A percentile compares a stretch with the other conserved stretches of the same genome.
These are phyloP conservation scores for Penicillium sp. DNA, from an alignment of 2,329 filamentous ascomycete genomes.

Conservation along the genomic window DNA sequence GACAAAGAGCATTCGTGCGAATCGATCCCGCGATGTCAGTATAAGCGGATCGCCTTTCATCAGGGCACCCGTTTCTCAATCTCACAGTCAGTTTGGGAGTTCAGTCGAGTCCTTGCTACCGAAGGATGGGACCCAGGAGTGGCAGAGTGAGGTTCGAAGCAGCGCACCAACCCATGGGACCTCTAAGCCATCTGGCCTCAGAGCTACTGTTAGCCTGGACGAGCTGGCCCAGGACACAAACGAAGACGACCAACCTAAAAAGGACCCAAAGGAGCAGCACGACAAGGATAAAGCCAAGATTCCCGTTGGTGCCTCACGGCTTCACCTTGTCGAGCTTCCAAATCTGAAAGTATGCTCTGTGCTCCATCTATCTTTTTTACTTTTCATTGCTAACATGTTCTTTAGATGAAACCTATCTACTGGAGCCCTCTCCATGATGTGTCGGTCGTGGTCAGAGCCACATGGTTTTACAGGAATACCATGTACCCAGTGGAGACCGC, in stretches of 20 bases:
- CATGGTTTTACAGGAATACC: slow-evolving; percentile 97
- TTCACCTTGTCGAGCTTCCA: slow-evolving; percentile 87
- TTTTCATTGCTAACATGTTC: background rate
- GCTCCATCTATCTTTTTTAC: background rate
- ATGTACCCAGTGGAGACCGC: slow-evolving; percentile 86
- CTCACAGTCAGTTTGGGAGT: slow-evolving; percentile 34
- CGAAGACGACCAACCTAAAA: slow-evolving; percentile 7
- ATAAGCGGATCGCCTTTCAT: slow-evolving; percentile 56
- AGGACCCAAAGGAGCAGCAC: slow-evolving; percentile 24
- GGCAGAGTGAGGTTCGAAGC: slow-evolving; percentile 23
- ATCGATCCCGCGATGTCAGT: slow-evolving; percentile 38
- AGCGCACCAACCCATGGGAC: slow-evolving; percentile 16
- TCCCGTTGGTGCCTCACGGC: slow-evolving; percentile 83
- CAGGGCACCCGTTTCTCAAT: slow-evolving; percentile 42
- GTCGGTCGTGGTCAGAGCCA: slow-evolving; percentile 78
- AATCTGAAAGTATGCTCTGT: slow-evolving; percentile 60
- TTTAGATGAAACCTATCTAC: slow-evolving; percentile 91
- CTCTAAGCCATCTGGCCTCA: slow-evolving; percentile 33
- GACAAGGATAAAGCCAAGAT: slow-evolving; percentile 59
- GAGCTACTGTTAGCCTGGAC: slow-evolving; percentile 30
- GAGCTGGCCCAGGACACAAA: slow-evolving; percentile 19
- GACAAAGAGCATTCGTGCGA: slow-evolving; percentile 28
- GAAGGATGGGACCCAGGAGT: slow-evolving; percentile 27
- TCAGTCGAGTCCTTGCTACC: slow-evolving; percentile 34
- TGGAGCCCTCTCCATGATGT: slow-evolving; percentile 95